Percentiles rank a stretch among this genome's conserved stretches.
Evolutionary conservation across 2,329 filamentous ascomycete genomes (phyloP).

Genomic region (Cladosporium phlei): DNA sequence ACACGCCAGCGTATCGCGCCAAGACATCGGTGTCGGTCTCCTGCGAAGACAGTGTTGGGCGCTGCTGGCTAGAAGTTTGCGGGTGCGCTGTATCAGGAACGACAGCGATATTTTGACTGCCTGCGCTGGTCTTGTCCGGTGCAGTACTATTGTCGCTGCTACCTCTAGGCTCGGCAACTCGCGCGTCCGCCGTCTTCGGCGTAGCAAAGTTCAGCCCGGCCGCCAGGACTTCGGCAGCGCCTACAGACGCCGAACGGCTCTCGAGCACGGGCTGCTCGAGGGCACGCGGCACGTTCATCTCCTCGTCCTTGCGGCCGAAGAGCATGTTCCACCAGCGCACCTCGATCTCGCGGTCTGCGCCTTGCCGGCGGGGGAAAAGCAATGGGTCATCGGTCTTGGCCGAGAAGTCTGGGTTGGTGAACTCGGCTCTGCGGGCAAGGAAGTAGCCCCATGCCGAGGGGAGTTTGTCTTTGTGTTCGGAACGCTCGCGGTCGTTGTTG

Average conservation of each 20-base stretch:
- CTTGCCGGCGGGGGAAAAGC: conserved; percentile 61
- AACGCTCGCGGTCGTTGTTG: conserved; percentile 86
- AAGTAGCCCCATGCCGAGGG: conserved; percentile 96
- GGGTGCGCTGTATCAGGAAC: background rate
- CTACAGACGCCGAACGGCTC: background rate
- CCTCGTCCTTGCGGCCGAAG: conserved; percentile 79
- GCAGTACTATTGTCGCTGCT: background rate
- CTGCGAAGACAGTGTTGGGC: conserved; percentile 9
- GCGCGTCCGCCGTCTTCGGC: background rate
- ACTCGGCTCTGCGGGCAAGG: conserved; percentile 71
- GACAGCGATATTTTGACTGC: background rate
- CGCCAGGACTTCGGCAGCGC: conserved; percentile 5
- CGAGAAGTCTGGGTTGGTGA: conserved; percentile 77
- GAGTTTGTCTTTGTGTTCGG: conserved; percentile 61
- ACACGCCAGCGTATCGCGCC: conserved; percentile 9
- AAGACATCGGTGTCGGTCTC: conserved; percentile 14
- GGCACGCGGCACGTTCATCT: conserved; percentile 71
- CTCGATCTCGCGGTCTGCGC: conserved; percentile 45
- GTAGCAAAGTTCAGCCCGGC: background rate
- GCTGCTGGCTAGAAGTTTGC: background rate
- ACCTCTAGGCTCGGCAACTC: too few relatives aligned
- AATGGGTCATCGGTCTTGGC: conserved; percentile 72
- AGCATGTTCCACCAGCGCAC: conserved; percentile 91
- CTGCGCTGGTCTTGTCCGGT: background rate
- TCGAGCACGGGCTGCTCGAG: conserved; percentile 13